These are phyloP conservation scores for Saccharomycopsis lassenensis DNA, from an alignment of 805 yeast genomes.

Conservation along the genomic window DNA sequence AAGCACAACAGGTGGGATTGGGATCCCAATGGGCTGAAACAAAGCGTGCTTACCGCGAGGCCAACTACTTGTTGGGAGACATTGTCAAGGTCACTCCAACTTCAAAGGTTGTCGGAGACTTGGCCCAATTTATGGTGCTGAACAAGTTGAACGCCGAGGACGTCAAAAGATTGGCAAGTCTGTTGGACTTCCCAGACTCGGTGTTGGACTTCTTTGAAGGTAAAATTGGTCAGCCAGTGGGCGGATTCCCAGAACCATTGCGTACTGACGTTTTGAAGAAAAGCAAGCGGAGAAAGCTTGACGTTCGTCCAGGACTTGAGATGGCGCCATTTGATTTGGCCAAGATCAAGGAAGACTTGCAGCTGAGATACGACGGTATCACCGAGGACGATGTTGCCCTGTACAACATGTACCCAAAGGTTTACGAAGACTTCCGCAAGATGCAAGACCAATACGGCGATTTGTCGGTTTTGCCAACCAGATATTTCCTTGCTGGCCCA, in stretches of 20 bases:
- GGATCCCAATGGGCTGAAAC: conserved; percentile 97
- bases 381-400: conserved; percentile 88
- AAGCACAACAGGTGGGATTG: conserved; percentile 96
- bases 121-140: conserved; percentile 99
- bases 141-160: conserved; percentile 83
- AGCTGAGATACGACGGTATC: conserved; percentile 66
- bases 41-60: conserved; percentile 85
- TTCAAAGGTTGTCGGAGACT: conserved; percentile 98
- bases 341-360: conserved; percentile 61
- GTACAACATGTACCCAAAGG: conserved; percentile 97
- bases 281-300: conserved; percentile 87
- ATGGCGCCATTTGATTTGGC: conserved; percentile 75
- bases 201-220: conserved; percentile 98
- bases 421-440: conserved; percentile 78
- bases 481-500: conserved; percentile 81
- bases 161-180: conserved; percentile 75
- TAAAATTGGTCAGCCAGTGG: conserved; percentile 97
- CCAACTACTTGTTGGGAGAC: conserved; percentile 87
- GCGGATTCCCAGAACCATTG: conserved; percentile 99
- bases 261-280: conserved; percentile 72
- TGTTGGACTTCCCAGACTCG: conserved; percentile 96
- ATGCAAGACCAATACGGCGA: conserved; percentile 76
- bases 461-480: conserved; percentile 86
- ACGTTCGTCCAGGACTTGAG: conserved; percentile 84
- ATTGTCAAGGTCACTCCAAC: conserved; percentile 98